Percentiles rank a stretch among this genome's conserved stretches.
Evolutionary conservation across 2,329 filamentous ascomycete genomes (phyloP).

Genomic region (Metarhizium anisopliae): DNA sequence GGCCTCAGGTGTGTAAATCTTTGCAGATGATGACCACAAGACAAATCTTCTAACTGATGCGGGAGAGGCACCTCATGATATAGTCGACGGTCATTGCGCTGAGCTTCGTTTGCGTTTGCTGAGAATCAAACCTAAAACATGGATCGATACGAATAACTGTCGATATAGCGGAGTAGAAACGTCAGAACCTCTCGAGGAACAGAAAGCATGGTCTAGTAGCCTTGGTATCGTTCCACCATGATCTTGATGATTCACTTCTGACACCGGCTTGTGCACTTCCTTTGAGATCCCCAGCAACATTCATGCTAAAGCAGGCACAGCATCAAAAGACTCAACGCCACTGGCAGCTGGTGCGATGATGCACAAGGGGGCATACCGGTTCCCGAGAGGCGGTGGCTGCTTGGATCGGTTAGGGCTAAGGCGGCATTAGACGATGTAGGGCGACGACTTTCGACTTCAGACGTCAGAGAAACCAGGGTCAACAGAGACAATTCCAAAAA

Average conservation of each 20-base stretch:
- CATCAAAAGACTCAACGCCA: not conserved
- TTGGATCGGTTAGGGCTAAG: not conserved
- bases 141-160: not conserved
- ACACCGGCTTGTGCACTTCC: not conserved
- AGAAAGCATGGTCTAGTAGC: not conserved
- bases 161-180: not conserved
- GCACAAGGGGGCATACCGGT: not conserved
- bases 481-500: not conserved
- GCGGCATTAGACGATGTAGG: not conserved
- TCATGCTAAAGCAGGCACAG: not conserved
- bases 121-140: no score
- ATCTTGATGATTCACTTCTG: slow-evolving; percentile 1
- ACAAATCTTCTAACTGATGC: not conserved
- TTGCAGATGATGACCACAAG: slow-evolving; percentile 4
- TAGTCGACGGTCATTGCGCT: not conserved
- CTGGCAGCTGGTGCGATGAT: not conserved
- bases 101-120: no score
- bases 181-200: not conserved
- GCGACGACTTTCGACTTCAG: not conserved
- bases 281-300: not conserved
- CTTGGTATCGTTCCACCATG: not conserved
- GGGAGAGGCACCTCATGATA: not conserved
- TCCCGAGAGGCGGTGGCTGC: not conserved
- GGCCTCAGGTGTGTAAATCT: not conserved
- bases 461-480: not conserved